Percentiles rank a stretch among this genome's conserved stretches.
phyloP scores from a whole-genome alignment of 192 early-diverging fungal genomes.

The Gonapodya prolifera region DNA sequence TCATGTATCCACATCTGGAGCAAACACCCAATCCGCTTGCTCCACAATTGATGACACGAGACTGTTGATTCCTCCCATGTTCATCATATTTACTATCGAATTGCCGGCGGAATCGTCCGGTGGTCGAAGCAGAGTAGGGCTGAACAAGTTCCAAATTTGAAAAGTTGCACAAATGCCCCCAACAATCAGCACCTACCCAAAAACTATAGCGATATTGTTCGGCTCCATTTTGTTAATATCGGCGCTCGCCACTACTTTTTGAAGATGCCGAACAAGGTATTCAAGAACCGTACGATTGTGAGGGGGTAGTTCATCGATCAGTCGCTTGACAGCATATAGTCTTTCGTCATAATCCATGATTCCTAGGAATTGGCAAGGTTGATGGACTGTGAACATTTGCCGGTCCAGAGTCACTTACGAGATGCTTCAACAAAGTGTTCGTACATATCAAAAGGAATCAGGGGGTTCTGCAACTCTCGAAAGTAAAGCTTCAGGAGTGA shows the following conservation, averaged over 20 bases:
- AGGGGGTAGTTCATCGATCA: constrained; percentile 42
- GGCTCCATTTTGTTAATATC: constrained; percentile 49
- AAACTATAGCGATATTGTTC: constrained; percentile 43
- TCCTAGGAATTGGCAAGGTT: constrained; percentile 12
- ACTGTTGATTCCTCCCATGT: not conserved
- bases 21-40: not conserved
- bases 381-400: constrained; percentile 16
- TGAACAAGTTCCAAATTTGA: no score
- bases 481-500: constrained; percentile 26
- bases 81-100: not conserved
- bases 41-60: not conserved
- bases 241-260: constrained; percentile 21
- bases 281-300: constrained; percentile 35
- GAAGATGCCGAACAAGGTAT: constrained; percentile 35
- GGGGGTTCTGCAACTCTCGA: constrained; percentile 36
- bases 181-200: constrained; percentile 22
- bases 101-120: not conserved
- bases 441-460: constrained; percentile 41
- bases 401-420: constrained; percentile 29
- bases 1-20: not conserved
- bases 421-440: constrained; percentile 33
- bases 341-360: constrained; percentile 52
- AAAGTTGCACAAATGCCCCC: no score
- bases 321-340: constrained; percentile 49
- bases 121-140: not conserved